Evolutionary conservation across 192 early-diverging fungal species (phyloP).

Genomic region (Podila epicladia): DNA sequence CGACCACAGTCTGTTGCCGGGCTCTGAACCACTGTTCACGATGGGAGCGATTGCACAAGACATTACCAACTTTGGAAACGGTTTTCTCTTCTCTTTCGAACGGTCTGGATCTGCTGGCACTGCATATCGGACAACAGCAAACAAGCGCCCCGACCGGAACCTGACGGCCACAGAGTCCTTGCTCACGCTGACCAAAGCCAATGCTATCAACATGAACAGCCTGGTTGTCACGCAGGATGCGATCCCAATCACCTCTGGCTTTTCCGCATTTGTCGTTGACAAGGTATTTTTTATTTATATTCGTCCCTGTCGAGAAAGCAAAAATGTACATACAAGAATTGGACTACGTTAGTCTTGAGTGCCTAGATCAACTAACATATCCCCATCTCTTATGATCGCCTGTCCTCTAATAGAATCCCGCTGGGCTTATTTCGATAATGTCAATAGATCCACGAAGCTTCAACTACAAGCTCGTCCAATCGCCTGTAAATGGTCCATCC

Average conservation of each 20-base stretch:
- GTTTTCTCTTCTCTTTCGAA: conserved; percentile 20
- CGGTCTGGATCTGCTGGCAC: conserved; percentile 31
- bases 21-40: conserved; percentile 43
- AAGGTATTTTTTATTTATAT: conserved; percentile 20
- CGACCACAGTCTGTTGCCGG: conserved; percentile 15
- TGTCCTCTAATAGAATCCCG: conserved; percentile 3
- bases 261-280: conserved; percentile 39
- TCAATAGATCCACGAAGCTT: conserved; percentile 36
- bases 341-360: not conserved
- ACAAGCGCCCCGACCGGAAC: conserved; percentile 20
- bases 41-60: conserved; percentile 42
- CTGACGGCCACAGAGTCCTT: conserved; percentile 23
- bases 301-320: not conserved
- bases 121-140: conserved; percentile 9
- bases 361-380: not conserved
- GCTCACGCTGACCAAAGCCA: conserved; percentile 10
- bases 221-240: conserved; percentile 16
- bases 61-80: conserved; percentile 21
- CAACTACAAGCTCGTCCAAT: not conserved
- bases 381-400: not conserved
- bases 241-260: conserved; percentile 18
- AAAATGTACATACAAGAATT: not conserved
- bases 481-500: not conserved
- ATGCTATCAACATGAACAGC: conserved; percentile 19
- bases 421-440: conserved; percentile 11